These are phyloP conservation scores for Phenoliferia sp. DNA, from an alignment of 1,284 basidiomycete genomes.

Conservation along the genomic window DNA sequence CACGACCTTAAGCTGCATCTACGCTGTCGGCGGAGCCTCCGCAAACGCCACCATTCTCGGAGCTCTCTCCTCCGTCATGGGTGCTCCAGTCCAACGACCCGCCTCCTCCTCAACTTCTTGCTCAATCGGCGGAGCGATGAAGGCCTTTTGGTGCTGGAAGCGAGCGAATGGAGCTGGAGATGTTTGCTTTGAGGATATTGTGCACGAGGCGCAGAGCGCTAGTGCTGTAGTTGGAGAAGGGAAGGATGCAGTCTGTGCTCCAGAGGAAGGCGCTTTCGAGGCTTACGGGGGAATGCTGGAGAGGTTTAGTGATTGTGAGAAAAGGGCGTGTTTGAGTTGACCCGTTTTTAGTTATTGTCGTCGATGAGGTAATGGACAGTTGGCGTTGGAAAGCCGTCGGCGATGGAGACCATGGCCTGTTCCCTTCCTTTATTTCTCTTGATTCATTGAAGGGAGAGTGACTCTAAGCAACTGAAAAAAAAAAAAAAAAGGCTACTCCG, in stretches of 20 bases:
- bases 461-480: too few species aligned
- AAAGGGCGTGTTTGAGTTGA: not conserved
- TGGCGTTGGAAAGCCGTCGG: too few species aligned
- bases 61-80: constrained; percentile 10
- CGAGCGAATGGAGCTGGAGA: not conserved
- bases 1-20: constrained; percentile 6
- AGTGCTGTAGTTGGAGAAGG: not conserved
- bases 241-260: not conserved
- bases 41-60: constrained; percentile 5
- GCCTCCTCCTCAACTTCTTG: constrained; percentile 10
- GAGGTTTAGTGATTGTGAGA: constrained; percentile 2
- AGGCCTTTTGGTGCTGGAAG: constrained; percentile 18
- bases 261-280: not conserved
- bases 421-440: too few species aligned
- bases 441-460: too few species aligned
- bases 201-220: not conserved
- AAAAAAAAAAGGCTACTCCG: too few species aligned
- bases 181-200: not conserved
- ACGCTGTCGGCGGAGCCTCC: constrained; percentile 19
- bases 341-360: too few species aligned
- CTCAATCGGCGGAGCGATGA: constrained; percentile 12
- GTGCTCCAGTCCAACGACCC: constrained; percentile 13
- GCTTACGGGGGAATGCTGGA: constrained; percentile 6
- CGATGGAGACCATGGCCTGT: too few species aligned
- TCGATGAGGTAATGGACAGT: too few species aligned